Percentiles rank a stretch among this genome's conserved stretches.
phyloP scores from a whole-genome alignment of 345 rosid species.

The Populus alba region DNA sequence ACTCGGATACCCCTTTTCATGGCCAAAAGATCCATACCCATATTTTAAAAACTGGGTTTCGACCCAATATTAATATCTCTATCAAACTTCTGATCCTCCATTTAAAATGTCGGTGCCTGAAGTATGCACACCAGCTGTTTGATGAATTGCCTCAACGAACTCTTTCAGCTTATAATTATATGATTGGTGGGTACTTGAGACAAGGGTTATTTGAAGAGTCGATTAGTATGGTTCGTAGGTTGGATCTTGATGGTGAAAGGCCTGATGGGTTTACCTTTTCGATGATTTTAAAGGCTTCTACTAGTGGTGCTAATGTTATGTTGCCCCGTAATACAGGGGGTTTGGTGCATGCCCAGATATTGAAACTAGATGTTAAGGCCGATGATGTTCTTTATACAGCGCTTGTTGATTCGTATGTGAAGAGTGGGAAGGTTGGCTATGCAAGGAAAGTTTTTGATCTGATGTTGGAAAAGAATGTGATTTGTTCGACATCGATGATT shows the following conservation, averaged over 20 bases:
- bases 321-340: slow-evolving; percentile 42
- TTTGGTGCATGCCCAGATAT: slow-evolving; percentile 54
- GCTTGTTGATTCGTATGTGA: slow-evolving; percentile 74
- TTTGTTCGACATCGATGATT: slow-evolving; percentile 88
- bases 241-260: slow-evolving; percentile 53
- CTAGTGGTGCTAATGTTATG: slow-evolving; percentile 22
- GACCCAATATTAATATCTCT: slow-evolving; percentile 48
- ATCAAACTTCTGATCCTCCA: slow-evolving; percentile 67
- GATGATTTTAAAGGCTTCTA: slow-evolving; percentile 80
- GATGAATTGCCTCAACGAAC: slow-evolving; percentile 68
- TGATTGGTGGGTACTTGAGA: slow-evolving; percentile 65
- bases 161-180: slow-evolving; percentile 71
- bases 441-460: slow-evolving; percentile 73
- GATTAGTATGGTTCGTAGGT: slow-evolving; percentile 39
- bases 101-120: slow-evolving; percentile 51
- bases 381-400: slow-evolving; percentile 81
- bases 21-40: slow-evolving; percentile 70
- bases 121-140: slow-evolving; percentile 64
- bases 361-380: slow-evolving; percentile 47
- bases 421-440: slow-evolving; percentile 49
- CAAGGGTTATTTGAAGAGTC: slow-evolving; percentile 42
- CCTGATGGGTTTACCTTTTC: slow-evolving; percentile 78
- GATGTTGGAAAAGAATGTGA: slow-evolving; percentile 58
- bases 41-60: slow-evolving; percentile 61
- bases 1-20: slow-evolving; percentile 48